These are phyloP conservation scores for Oryza meridionalis DNA, from an alignment of 176 grass and related monocot genomes.

Conservation along the genomic window DNA sequence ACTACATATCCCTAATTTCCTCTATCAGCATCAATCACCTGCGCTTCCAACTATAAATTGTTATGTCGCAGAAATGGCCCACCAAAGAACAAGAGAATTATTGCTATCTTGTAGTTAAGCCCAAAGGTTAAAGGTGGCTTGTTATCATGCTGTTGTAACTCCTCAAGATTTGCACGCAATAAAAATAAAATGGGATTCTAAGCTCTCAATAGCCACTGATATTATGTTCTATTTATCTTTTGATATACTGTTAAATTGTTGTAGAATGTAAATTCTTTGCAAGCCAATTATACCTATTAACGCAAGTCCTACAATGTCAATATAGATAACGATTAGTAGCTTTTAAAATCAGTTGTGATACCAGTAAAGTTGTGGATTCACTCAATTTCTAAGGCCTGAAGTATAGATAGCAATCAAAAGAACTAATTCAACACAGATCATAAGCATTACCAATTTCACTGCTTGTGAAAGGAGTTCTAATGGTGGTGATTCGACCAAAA, in stretches of 20 bases:
- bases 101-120: not conserved
- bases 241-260: not conserved
- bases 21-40: not conserved
- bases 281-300: not conserved
- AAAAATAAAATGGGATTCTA: conserved; percentile 1
- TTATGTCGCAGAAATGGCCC: not conserved
- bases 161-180: not conserved
- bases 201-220: not conserved
- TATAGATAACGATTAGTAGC: not conserved
- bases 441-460: not conserved
- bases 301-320: not conserved
- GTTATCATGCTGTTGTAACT: not conserved
- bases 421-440: not conserved
- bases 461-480: not conserved
- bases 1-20: not conserved
- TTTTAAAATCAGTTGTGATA: not conserved
- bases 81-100: not conserved
- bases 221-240: not conserved
- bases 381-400: not conserved
- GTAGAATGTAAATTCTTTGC: not conserved
- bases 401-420: not conserved
- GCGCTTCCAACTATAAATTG: not conserved
- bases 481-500: not conserved
- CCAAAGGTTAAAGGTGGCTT: not conserved
- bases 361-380: not conserved